A percentile compares a stretch with the other conserved stretches of the same genome.
Conservation (phyloP, 2,329 filamentous ascomycete species). For the Endothia cerciana region DNA sequence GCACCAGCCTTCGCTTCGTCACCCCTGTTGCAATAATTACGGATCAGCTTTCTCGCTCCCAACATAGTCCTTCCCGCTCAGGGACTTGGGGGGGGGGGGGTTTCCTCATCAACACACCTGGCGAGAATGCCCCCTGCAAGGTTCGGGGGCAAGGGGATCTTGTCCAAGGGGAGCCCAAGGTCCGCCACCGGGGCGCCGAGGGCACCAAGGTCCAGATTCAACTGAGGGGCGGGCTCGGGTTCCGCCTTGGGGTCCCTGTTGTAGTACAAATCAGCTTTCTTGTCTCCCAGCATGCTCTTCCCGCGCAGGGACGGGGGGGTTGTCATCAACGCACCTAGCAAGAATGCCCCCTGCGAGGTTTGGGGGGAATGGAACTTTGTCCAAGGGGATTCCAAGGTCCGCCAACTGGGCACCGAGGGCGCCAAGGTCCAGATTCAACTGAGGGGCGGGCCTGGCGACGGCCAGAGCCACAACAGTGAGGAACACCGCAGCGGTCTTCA, state of each 20-base stretch:
- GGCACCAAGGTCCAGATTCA: background rate
- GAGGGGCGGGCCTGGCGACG: constrained; percentile 1
- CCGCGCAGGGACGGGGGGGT: background rate
- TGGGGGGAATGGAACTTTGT: too few relatives aligned
- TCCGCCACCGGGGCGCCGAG: background rate
- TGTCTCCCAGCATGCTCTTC: background rate
- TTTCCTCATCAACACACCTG: background rate
- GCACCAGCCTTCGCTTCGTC: too few relatives aligned
- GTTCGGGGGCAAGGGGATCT: too few relatives aligned
- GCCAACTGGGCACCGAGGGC: background rate
- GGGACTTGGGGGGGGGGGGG: too few relatives aligned
- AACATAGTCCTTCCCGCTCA: background rate
- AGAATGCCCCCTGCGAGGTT: background rate
- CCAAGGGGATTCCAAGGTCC: background rate
- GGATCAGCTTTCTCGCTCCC: background rate
- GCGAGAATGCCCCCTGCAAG: background rate
- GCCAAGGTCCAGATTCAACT: background rate
- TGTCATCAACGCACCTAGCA: background rate
- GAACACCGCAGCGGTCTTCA: constrained; percentile 16
- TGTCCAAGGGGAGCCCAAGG: too few relatives aligned
- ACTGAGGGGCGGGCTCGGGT: background rate
- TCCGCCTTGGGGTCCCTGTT: background rate
- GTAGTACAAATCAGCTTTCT: background rate
- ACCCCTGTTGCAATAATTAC: background rate
- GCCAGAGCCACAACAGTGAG: constrained; percentile 18